Percentiles rank a stretch among this genome's conserved stretches.
phyloP scores from a whole-genome alignment of 805 yeast species.

The Zygoascus biomembranicola region DNA sequence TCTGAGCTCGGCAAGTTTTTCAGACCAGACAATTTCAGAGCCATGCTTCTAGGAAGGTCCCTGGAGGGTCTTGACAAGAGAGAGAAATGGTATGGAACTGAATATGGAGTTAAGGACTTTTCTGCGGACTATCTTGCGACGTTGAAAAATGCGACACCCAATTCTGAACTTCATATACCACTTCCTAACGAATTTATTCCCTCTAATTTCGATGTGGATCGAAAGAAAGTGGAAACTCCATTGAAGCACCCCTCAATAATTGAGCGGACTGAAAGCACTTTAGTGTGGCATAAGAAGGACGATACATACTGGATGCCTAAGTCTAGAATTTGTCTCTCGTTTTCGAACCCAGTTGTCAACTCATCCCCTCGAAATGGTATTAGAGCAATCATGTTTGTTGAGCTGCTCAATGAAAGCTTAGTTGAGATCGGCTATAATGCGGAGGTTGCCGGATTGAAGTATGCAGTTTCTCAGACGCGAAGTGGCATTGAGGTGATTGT shows the following conservation, averaged over 20 bases:
- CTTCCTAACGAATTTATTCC: conserved; percentile 75
- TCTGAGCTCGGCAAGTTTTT: conserved; percentile 41
- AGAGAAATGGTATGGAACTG: conserved; percentile 91
- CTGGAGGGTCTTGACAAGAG: conserved; percentile 39
- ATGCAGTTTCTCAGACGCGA: conserved; percentile 47
- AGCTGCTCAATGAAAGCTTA: conserved; percentile 65
- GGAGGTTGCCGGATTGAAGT: conserved; percentile 64
- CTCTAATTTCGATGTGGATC: conserved; percentile 54
- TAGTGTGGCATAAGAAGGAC: conserved; percentile 84
- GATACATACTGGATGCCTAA: conserved; percentile 86
- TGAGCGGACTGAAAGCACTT: conserved; percentile 40
- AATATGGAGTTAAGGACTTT: conserved; percentile 38
- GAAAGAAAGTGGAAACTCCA: conserved; percentile 34
- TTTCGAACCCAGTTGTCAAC: conserved; percentile 55
- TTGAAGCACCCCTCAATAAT: conserved; percentile 55
- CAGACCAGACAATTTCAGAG: conserved; percentile 51
- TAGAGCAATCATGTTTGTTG: conserved; percentile 54
- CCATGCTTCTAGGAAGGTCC: conserved; percentile 45
- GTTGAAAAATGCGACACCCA: conserved; percentile 27
- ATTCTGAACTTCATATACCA: conserved; percentile 49
- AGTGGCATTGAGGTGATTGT: conserved; percentile 65
- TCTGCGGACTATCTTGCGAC: conserved; percentile 27
- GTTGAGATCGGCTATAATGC: conserved; percentile 79
- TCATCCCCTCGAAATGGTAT: conserved; percentile 52
- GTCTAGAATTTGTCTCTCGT: conserved; percentile 56